Percentiles rank a stretch among this genome's conserved stretches.
phyloP scores from a whole-genome alignment of 1,139 yeast genomes.

The Oligophagozyma castellii region DNA sequence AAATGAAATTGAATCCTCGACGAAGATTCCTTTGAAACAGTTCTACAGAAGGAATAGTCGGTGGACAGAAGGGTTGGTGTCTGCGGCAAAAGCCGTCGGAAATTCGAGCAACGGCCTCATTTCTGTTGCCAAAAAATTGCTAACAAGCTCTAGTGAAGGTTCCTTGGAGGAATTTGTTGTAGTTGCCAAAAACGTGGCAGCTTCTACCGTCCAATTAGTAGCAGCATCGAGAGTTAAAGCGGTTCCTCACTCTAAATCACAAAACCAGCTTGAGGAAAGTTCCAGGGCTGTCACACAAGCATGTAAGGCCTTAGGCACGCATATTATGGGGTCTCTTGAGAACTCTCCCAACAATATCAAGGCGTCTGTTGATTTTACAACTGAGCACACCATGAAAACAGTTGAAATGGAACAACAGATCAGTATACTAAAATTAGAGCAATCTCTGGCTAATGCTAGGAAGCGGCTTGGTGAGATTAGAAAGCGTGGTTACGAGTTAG shows the following conservation, averaged over 20 bases:
- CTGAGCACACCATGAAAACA: constrained; percentile 75
- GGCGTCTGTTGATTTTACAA: constrained; percentile 50
- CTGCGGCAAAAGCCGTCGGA: constrained; percentile 86
- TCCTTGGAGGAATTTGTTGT: constrained; percentile 79
- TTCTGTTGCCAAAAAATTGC: constrained; percentile 76
- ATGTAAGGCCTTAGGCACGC: constrained; percentile 42
- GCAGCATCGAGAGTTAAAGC: constrained; percentile 89
- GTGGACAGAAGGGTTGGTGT: constrained; percentile 90
- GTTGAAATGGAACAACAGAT: constrained; percentile 92
- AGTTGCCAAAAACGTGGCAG: constrained; percentile 85
- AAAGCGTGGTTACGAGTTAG: constrained; percentile 29
- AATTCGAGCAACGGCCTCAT: constrained; percentile 69
- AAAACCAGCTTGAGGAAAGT: constrained; percentile 58
- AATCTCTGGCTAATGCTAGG: constrained; percentile 38
- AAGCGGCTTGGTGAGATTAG: constrained; percentile 77
- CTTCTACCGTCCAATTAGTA: constrained; percentile 84
- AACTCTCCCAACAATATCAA: constrained; percentile 10
- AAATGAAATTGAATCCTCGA: constrained; percentile 54
- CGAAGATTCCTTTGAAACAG: constrained; percentile 31
- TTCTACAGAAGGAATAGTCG: constrained; percentile 80
- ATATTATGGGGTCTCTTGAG: constrained; percentile 6
- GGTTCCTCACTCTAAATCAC: constrained; percentile 61
- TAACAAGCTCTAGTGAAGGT: constrained; percentile 34
- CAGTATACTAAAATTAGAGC: constrained; percentile 72
- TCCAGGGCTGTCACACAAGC: constrained; percentile 60